Evolutionary conservation across 768 basidiomycete genomes (phyloP).

Genomic region (Pholiota microspora): DNA sequence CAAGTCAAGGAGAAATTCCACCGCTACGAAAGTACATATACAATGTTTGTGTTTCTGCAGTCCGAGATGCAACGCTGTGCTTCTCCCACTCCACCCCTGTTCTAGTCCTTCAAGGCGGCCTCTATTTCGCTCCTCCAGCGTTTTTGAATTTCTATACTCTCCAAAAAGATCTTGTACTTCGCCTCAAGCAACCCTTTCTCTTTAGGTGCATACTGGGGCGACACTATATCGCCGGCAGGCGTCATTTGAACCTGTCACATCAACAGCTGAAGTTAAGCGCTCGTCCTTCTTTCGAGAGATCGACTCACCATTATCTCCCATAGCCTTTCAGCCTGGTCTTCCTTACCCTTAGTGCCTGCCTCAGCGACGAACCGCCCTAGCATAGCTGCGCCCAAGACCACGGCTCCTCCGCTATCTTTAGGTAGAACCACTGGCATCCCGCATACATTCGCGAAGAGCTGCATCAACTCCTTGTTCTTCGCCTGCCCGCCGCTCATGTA

Average conservation of each 20-base stretch:
- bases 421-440: constrained; percentile 83
- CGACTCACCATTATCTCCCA: constrained; percentile 86
- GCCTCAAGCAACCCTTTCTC: constrained; percentile 80
- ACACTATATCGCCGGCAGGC: constrained; percentile 69
- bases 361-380: constrained; percentile 85
- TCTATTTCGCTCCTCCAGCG: constrained; percentile 83
- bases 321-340: constrained; percentile 59
- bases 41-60: too few relatives aligned
- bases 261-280: background rate
- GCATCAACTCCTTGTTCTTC: constrained; percentile 86
- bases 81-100: too few relatives aligned
- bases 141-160: constrained; percentile 85
- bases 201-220: constrained; percentile 55
- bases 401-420: constrained; percentile 69
- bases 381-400: constrained; percentile 93
- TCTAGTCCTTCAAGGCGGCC: constrained; percentile 38
- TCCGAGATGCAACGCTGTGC: too few relatives aligned
- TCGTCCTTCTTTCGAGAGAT: background rate
- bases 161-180: constrained; percentile 93
- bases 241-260: constrained; percentile 85
- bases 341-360: constrained; percentile 29
- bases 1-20: too few relatives aligned
- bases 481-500: constrained; percentile 95
- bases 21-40: too few relatives aligned
- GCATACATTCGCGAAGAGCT: constrained; percentile 85